Evolutionary conservation across 2,329 filamentous ascomycete genomes (phyloP).

Genomic region (Penicillium sp.): DNA sequence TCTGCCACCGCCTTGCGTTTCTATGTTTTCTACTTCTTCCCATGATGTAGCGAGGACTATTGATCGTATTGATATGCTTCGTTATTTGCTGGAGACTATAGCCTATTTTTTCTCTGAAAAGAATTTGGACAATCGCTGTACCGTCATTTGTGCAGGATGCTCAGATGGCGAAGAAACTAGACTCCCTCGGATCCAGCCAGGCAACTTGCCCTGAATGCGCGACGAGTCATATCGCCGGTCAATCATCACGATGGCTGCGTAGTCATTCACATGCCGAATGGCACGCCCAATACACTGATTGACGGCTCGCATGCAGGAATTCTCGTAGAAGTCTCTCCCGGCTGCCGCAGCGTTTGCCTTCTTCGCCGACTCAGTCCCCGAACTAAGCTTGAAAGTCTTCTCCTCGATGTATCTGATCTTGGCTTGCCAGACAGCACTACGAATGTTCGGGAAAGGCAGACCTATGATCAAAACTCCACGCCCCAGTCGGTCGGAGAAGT

Average conservation of each 20-base stretch:
- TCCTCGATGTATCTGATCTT: slow-evolving; percentile 83
- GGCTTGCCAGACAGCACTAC: slow-evolving; percentile 88
- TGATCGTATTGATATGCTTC: background rate
- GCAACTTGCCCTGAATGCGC: slow-evolving; percentile 75
- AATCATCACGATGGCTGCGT: slow-evolving; percentile 82
- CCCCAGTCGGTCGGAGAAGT: slow-evolving; percentile 88
- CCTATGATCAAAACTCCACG: slow-evolving; percentile 90
- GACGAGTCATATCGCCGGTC: slow-evolving; percentile 75
- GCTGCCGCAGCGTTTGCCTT: slow-evolving; percentile 46
- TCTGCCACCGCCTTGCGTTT: slow-evolving; percentile 4
- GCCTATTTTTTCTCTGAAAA: slow-evolving; percentile 25
- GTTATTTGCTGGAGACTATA: background rate
- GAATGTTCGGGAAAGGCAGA: slow-evolving; percentile 86
- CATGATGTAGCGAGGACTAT: background rate
- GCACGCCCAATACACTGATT: slow-evolving; percentile 95
- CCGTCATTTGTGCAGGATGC: slow-evolving; percentile 25
- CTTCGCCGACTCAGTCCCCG: slow-evolving; percentile 29
- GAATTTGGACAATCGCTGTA: slow-evolving; percentile 34
- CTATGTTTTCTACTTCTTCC: background rate
- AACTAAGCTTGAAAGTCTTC: slow-evolving; percentile 42
- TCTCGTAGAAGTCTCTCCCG: slow-evolving; percentile 82
- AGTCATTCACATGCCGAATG: slow-evolving; percentile 83
- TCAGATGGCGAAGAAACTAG: slow-evolving; percentile 41
- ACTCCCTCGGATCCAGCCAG: slow-evolving; percentile 80
- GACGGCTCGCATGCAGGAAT: slow-evolving; percentile 92